A percentile compares a stretch with the other conserved stretches of the same genome.
These are phyloP conservation scores for Xerocomus nothofagi DNA, from an alignment of 1,284 basidiomycete genomes.

Conservation along the genomic window DNA sequence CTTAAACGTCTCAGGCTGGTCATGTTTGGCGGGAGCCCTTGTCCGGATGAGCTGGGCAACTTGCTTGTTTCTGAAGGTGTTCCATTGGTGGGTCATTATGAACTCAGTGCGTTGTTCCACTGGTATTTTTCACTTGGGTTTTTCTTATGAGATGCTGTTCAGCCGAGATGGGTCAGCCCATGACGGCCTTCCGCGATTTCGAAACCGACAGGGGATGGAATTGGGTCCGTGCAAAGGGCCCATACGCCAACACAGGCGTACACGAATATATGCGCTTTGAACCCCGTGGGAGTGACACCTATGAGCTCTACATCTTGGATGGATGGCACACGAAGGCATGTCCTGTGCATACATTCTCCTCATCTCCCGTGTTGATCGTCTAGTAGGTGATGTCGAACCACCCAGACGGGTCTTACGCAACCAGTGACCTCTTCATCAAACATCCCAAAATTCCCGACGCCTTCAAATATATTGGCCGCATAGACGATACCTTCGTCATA, in stretches of 20 bases:
- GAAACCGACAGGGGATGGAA: constrained; percentile 59
- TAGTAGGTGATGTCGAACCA: constrained; percentile 47
- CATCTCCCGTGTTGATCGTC: background rate
- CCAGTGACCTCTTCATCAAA: constrained; percentile 55
- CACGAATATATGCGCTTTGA: constrained; percentile 46
- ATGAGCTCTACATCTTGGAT: constrained; percentile 54
- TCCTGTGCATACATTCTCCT: background rate
- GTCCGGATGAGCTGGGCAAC: constrained; percentile 57
- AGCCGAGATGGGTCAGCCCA: constrained; percentile 42
- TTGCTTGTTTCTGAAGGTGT: constrained; percentile 51
- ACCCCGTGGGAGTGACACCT: constrained; percentile 44
- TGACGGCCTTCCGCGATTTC: constrained; percentile 54
- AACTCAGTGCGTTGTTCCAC: constrained; percentile 38
- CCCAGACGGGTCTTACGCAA: constrained; percentile 58
- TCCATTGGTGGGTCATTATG: constrained; percentile 55
- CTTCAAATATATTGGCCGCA: constrained; percentile 57
- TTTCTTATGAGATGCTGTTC: background rate
- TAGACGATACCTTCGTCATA: constrained; percentile 59
- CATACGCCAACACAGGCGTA: constrained; percentile 30
- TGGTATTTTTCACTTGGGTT: background rate
- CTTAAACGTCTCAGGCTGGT: constrained; percentile 53
- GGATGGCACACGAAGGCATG: constrained; percentile 55
- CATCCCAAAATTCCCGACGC: constrained; percentile 43
- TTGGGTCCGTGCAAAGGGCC: constrained; percentile 44
- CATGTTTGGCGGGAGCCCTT: constrained; percentile 46